Evolutionary conservation across 129 eudicot genomes (phyloP).

Genomic region (Artemisia argyi): DNA sequence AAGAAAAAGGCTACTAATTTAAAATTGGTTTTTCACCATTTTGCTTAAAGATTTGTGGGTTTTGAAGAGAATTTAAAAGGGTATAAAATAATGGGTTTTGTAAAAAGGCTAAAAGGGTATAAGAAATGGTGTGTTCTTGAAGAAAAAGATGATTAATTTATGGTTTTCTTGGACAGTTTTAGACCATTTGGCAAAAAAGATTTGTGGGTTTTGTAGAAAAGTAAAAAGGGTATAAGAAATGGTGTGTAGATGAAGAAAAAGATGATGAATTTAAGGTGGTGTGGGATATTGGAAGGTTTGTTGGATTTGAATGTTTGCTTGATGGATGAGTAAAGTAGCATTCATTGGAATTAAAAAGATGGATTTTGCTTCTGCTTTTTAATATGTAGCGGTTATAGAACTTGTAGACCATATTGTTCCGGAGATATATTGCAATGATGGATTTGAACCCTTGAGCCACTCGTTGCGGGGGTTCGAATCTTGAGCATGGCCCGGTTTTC

Average conservation of each 20-base stretch:
- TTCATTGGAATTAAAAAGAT: constrained; percentile 38
- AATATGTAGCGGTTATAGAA: constrained; percentile 17
- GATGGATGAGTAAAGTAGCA: constrained; percentile 48
- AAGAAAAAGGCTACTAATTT: neutral
- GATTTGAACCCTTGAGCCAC: too few relatives aligned
- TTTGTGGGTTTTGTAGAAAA: neutral
- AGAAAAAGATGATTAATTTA: constrained; percentile 26
- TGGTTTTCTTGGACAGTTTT: neutral
- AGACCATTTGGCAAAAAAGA: too few relatives aligned
- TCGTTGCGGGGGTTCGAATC: too few relatives aligned
- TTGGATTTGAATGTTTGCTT: constrained; percentile 27
- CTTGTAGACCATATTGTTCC: too few relatives aligned
- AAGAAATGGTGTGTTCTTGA: constrained; percentile 22
- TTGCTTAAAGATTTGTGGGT: neutral
- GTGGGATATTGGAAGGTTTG: too few relatives aligned
- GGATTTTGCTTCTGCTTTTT: constrained; percentile 17
- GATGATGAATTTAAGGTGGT: constrained; percentile 7
- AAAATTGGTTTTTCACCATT: neutral
- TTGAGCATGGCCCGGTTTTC: too few relatives aligned
- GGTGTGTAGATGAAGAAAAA: constrained; percentile 30
- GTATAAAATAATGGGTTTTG: constrained; percentile 29
- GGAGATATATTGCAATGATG: too few relatives aligned
- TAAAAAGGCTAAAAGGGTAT: neutral
- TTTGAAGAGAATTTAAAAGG: neutral
- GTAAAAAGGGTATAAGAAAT: neutral